A percentile compares a stretch with the other conserved stretches of the same genome.
Evolutionary conservation across 1,284 basidiomycete genomes (phyloP).

Genomic region (Ustilago esculenta): DNA sequence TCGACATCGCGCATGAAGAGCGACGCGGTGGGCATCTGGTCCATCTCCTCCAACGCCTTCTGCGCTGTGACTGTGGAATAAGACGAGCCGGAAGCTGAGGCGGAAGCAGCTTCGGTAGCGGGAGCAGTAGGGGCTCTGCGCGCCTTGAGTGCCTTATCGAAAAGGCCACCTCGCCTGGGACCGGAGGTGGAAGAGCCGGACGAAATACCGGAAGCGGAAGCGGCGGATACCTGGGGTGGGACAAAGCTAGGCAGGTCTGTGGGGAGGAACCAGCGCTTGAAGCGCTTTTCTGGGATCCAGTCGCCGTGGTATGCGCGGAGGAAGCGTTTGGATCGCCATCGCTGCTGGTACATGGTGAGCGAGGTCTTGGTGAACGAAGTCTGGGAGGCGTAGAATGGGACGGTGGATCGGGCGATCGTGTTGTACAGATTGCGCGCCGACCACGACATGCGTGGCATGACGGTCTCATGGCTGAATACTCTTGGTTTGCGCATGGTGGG

Average conservation of each 20-base stretch:
- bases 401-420: constrained; percentile 71
- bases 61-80: constrained; percentile 33
- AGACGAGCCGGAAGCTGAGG: constrained; percentile 5
- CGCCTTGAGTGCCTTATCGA: constrained; percentile 37
- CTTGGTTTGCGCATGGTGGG: constrained; percentile 60
- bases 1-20: constrained; percentile 74
- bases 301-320: constrained; percentile 95
- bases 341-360: constrained; percentile 86
- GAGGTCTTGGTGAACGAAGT: constrained; percentile 74
- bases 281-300: constrained; percentile 88
- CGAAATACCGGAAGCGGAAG: constrained; percentile 24
- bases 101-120: constrained; percentile 1
- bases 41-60: constrained; percentile 39
- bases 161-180: constrained; percentile 28
- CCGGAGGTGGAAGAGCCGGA: constrained; percentile 19
- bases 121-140: constrained; percentile 25
- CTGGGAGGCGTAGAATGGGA: constrained; percentile 66
- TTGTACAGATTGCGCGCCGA: constrained; percentile 80
- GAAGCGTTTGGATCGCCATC: constrained; percentile 89
- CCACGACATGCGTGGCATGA: constrained; percentile 72
- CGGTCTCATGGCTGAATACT: constrained; percentile 58
- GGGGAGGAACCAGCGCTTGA: constrained; percentile 95
- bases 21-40: constrained; percentile 54
- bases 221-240: constrained; percentile 63
- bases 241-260: constrained; percentile 82